Percentiles rank a stretch among this genome's conserved stretches.
phyloP scores from a whole-genome alignment of 495 filamentous ascomycete genomes.

The Lasiosphaeris hirsuta region DNA sequence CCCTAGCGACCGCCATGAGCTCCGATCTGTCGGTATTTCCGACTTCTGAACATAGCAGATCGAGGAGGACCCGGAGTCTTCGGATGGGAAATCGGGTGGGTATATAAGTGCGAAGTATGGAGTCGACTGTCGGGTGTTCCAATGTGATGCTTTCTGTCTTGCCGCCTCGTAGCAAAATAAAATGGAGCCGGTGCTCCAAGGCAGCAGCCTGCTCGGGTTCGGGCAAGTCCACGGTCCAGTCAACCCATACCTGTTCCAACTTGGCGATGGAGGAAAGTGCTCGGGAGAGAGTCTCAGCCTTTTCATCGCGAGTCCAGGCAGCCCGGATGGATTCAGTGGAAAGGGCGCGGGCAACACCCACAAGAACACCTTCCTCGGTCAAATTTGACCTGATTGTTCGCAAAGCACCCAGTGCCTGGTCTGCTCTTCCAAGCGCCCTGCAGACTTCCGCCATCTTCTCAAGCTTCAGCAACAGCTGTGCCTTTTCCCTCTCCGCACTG shows the following conservation, averaged over 20 bases:
- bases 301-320: constrained; percentile 38
- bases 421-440: constrained; percentile 31
- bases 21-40: constrained; percentile 30
- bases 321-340: constrained; percentile 30
- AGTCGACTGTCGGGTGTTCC: constrained; percentile 35
- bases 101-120: constrained; percentile 41
- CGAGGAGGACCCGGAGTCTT: constrained; percentile 38
- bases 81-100: constrained; percentile 42
- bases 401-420: constrained; percentile 44
- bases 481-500: constrained; percentile 42
- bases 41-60: constrained; percentile 35
- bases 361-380: constrained; percentile 45
- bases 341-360: constrained; percentile 32
- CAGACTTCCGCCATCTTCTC: constrained; percentile 49
- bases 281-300: constrained; percentile 42
- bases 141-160: constrained; percentile 28
- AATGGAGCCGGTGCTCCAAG: constrained; percentile 47
- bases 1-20: constrained; percentile 39
- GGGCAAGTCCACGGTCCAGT: constrained; percentile 43
- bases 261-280: constrained; percentile 45
- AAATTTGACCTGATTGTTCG: constrained; percentile 42
- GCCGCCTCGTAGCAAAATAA: constrained; percentile 32
- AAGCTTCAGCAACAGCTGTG: constrained; percentile 46
- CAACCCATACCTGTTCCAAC: constrained; percentile 41
- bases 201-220: constrained; percentile 46